A percentile compares a stretch with the other conserved stretches of the same genome.
Conservation (phyloP, 768 basidiomycete genomes). For the Rhizopogon vesiculosus region DNA sequence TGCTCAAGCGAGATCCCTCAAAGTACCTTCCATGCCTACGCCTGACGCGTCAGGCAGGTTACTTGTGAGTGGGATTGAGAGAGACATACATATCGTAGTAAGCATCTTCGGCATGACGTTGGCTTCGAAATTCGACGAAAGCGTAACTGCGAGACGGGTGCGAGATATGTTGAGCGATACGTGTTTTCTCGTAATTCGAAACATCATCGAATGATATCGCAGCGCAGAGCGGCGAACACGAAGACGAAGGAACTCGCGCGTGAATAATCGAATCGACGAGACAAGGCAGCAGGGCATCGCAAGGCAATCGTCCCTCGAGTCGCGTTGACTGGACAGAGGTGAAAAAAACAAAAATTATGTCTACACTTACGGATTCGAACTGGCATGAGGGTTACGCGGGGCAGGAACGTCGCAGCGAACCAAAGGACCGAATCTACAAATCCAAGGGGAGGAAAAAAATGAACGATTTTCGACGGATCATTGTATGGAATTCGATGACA, state of each 20-base stretch:
- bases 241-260: constrained; percentile 24
- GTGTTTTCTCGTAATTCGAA: constrained; percentile 36
- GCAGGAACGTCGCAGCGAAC: constrained; percentile 90
- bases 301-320: constrained; percentile 25
- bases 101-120: constrained; percentile 77
- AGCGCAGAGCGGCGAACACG: constrained; percentile 20
- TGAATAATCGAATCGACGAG: constrained; percentile 26
- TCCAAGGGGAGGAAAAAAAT: background rate
- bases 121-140: constrained; percentile 79
- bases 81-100: constrained; percentile 74
- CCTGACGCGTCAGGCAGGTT: constrained; percentile 8
- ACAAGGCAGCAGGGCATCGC: constrained; percentile 18
- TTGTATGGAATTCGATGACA: background rate
- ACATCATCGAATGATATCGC: constrained; percentile 26
- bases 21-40: constrained; percentile 71
- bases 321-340: constrained; percentile 35
- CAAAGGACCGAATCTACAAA: constrained; percentile 67
- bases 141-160: constrained; percentile 64
- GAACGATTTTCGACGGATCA: constrained; percentile 2
- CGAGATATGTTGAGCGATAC: constrained; percentile 56
- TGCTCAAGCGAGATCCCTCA: constrained; percentile 69
- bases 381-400: constrained; percentile 70
- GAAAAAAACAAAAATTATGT: constrained; percentile 13
- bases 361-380: constrained; percentile 76
- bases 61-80: background rate